Evolutionary conservation across 202 grass and related monocot genomes (phyloP).

Genomic region (Setaria viridis): DNA sequence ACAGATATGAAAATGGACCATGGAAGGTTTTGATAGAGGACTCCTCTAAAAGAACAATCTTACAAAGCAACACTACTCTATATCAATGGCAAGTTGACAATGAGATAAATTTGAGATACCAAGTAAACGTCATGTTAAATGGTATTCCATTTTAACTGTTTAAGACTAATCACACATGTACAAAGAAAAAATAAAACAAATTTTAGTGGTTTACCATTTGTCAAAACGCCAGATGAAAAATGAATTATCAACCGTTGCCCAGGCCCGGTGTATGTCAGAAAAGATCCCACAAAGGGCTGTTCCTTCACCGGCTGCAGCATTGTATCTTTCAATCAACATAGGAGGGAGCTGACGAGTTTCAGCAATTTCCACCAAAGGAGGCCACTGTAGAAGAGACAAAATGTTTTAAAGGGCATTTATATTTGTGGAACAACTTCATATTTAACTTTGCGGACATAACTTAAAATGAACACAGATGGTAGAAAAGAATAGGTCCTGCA

Average conservation of each 20-base stretch:
- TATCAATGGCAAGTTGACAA: constrained; percentile 26
- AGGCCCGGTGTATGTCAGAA: constrained; percentile 80
- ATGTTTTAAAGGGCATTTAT: constrained; percentile 5
- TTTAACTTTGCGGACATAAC: constrained; percentile 42
- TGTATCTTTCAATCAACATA: constrained; percentile 91
- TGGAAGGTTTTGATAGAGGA: background rate
- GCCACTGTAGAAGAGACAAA: constrained; percentile 69
- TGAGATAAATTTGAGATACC: background rate
- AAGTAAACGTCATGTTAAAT: constrained; percentile 30
- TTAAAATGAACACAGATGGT: background rate
- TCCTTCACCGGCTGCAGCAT: constrained; percentile 85
- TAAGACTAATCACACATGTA: constrained; percentile 16
- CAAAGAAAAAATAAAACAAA: constrained; percentile 32
- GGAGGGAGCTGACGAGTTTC: constrained; percentile 84
- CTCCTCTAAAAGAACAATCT: constrained; percentile 1
- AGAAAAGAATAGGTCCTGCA: constrained; percentile 1
- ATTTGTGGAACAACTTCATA: constrained; percentile 18
- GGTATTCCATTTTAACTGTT: background rate
- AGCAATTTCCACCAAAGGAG: constrained; percentile 86
- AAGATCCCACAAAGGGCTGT: constrained; percentile 96
- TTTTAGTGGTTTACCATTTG: constrained; percentile 72
- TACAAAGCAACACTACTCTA: background rate
- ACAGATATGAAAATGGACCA: background rate
- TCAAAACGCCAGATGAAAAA: constrained; percentile 91
- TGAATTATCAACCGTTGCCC: constrained; percentile 98